phyloP scores from a whole-genome alignment of 371 early-diverging fungal genomes.

The Rhizopus microsporus region DNA sequence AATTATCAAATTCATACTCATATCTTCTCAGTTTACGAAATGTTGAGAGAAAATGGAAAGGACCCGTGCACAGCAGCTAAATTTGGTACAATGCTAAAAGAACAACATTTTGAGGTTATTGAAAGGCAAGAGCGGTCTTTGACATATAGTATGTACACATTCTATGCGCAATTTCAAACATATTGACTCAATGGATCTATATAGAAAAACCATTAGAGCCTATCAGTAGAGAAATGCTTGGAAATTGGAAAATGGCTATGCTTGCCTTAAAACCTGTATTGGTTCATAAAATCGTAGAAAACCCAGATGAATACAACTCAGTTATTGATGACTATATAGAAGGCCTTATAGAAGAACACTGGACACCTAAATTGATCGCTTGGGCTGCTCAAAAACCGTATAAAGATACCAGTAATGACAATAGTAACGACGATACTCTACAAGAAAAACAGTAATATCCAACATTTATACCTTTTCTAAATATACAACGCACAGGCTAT shows the following conservation, averaged over 20 bases:
- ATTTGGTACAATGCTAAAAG: slow-evolving; percentile 22
- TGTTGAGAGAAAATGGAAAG: slow-evolving; percentile 35
- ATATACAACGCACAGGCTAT: too few relatives aligned
- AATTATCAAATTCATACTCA: neutral
- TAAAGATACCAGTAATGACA: neutral
- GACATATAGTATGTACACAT: slow-evolving; percentile 26
- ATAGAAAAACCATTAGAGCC: slow-evolving; percentile 33
- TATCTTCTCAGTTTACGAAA: slow-evolving; percentile 24
- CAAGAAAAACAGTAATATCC: neutral
- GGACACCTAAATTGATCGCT: slow-evolving; percentile 33
- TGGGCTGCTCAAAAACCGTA: slow-evolving; percentile 30
- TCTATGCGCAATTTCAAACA: neutral
- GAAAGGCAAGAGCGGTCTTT: slow-evolving; percentile 24
- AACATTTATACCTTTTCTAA: too few relatives aligned
- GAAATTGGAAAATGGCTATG: slow-evolving; percentile 45
- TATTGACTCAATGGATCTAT: neutral
- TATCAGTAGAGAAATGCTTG: slow-evolving; percentile 39
- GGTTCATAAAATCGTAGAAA: slow-evolving; percentile 21
- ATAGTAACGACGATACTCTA: neutral
- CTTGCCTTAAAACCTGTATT: slow-evolving; percentile 36
- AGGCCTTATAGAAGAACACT: slow-evolving; percentile 36
- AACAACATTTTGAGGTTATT: slow-evolving; percentile 27
- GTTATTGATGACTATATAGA: slow-evolving; percentile 36
- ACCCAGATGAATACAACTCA: slow-evolving; percentile 26
- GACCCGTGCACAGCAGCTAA: slow-evolving; percentile 41